Percentiles rank a stretch among this genome's conserved stretches.
Evolutionary conservation across 2,329 filamentous ascomycete genomes (phyloP).

Genomic region (Westerdykella aurantiaca): DNA sequence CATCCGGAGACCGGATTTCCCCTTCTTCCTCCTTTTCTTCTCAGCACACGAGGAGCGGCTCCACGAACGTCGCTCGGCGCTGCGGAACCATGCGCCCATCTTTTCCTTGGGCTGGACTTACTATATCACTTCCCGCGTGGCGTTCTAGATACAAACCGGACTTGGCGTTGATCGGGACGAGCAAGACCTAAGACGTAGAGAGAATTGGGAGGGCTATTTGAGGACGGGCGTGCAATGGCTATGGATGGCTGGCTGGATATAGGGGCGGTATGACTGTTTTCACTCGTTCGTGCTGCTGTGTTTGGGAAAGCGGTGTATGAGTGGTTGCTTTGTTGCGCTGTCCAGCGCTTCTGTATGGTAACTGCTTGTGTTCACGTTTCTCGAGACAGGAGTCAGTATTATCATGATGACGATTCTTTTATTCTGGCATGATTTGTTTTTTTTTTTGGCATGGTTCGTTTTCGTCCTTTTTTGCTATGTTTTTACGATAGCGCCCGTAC

Average conservation of each 20-base stretch:
- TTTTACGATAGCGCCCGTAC: no score
- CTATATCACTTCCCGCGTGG: constrained; percentile 5
- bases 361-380: no score
- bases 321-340: constrained; percentile 18
- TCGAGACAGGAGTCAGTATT: no score
- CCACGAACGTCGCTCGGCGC: no score
- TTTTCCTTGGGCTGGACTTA: neutral
- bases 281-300: constrained; percentile 6
- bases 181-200: constrained; percentile 22
- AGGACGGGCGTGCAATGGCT: constrained; percentile 1
- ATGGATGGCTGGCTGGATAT: constrained; percentile 1
- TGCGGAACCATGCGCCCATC: no score
- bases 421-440: no score
- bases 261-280: constrained; percentile 7
- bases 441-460: no score
- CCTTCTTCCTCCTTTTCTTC: constrained; percentile 17
- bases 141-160: constrained; percentile 9
- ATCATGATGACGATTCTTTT: no score
- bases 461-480: no score
- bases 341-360: constrained; percentile 15
- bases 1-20: constrained; percentile 8
- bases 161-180: constrained; percentile 16
- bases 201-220: constrained; percentile 10
- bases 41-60: no score
- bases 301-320: constrained; percentile 5